Evolutionary conservation across 2,329 filamentous ascomycete genomes (phyloP).

Genomic region (Stachybotrys echinatus): DNA sequence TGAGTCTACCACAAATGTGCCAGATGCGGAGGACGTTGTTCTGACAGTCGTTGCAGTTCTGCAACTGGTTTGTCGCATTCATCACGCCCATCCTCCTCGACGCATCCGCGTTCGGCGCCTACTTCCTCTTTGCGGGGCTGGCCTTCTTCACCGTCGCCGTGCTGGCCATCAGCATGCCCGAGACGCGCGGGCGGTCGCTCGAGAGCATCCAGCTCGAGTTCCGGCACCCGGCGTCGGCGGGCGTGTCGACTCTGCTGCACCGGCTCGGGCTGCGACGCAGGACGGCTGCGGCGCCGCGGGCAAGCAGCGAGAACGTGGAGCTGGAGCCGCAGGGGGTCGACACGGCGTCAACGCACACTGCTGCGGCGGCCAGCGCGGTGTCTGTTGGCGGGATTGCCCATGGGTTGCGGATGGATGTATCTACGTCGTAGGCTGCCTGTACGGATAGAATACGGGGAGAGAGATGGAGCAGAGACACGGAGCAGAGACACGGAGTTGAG

Average conservation of each 20-base stretch:
- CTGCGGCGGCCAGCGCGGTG: not conserved
- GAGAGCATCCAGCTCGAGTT: conserved; percentile 3
- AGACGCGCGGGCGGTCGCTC: conserved; percentile 25
- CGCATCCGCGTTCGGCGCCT: conserved; percentile 29
- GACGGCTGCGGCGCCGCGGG: not conserved
- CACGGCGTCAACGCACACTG: not conserved
- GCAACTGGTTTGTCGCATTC: conserved; percentile 37
- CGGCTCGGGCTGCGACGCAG: not conserved
- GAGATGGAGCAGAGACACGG: too few species aligned
- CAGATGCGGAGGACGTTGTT: not conserved
- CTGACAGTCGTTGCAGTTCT: conserved; percentile 26
- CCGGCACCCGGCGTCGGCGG: not conserved
- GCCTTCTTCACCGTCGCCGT: conserved; percentile 26
- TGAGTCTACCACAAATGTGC: too few species aligned
- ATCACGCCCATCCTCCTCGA: conserved; percentile 31
- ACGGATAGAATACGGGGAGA: too few species aligned
- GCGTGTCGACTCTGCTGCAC: not conserved
- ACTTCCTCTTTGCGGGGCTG: conserved; percentile 34
- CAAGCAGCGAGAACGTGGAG: not conserved
- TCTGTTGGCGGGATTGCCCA: not conserved
- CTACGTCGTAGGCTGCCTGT: not conserved
- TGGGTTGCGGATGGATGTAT: not conserved
- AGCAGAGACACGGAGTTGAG: too few species aligned
- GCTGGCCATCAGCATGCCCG: conserved; percentile 28
- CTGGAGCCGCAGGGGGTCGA: not conserved